Percentiles rank a stretch among this genome's conserved stretches.
Conservation (phyloP, 305 asterid genomes). For the Fraxinus latifolia region DNA sequence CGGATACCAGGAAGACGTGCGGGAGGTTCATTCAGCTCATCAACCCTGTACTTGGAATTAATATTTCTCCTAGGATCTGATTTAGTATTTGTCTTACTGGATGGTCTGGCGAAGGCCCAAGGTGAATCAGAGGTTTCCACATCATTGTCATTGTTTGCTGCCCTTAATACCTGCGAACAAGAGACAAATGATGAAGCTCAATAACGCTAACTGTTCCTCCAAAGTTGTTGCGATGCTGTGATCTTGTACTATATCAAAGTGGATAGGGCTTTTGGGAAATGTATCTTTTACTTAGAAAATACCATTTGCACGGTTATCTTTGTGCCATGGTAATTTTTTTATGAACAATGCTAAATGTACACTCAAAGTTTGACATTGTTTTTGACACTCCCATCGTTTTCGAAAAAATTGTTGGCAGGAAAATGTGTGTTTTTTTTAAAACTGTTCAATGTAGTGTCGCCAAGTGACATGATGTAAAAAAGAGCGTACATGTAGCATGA, state of each 20-base stretch:
- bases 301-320: neutral
- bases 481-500: neutral
- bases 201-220: constrained; percentile 7
- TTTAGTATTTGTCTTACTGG: constrained; percentile 60
- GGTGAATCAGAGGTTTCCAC: constrained; percentile 62
- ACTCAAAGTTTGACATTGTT: neutral
- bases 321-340: neutral
- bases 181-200: constrained; percentile 18
- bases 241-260: neutral
- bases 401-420: neutral
- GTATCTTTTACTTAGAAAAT: neutral
- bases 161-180: constrained; percentile 63
- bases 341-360: neutral
- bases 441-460: neutral
- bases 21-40: constrained; percentile 79
- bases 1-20: constrained; percentile 87
- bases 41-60: constrained; percentile 70
- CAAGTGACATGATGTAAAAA: neutral
- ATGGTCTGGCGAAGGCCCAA: constrained; percentile 72
- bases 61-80: constrained; percentile 56
- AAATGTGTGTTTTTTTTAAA: neutral
- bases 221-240: neutral
- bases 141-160: constrained; percentile 67
- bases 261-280: neutral
- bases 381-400: neutral